Evolutionary conservation across 2,329 filamentous ascomycete genomes (phyloP), one percentile per base, ranked within the genome.

Genomic region (Mycosphaerella arachidis): DNA sequence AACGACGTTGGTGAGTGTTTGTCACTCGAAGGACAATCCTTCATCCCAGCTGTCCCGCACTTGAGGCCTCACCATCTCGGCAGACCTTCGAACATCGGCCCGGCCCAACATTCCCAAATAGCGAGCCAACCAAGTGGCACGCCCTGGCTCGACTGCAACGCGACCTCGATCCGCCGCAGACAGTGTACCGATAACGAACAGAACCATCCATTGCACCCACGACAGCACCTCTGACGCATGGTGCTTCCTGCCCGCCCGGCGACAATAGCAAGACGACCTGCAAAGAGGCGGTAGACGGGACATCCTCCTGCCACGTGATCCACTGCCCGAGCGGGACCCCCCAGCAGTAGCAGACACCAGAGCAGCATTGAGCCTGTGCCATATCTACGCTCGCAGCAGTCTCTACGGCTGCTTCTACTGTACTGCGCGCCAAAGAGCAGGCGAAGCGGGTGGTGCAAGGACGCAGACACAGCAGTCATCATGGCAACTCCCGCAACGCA

Each of bases 401-500:
- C 50, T 10, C 10, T 10, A 18, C 27, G 50, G 10, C 50, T 30
- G 30, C 35, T 30, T 16, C 30, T 35, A 6, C 24, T 20, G 13
- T 4, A 20, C 48, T 12, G 12, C 50, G 30, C 29, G 50, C 33
- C 30, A 31, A 52, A 35, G 50, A 52, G 50, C 27, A n/a, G 13
- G 46, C 24, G 24, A 24, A 24, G 24, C 24, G 46, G 7, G 9
- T 50, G 46, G 46, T 50, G 24, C 13, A 27, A 29, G 46, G 29
- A 50, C 8, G 20, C 46, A 10, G 52, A 45, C 20, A 40, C 18
- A 54, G 50, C 48, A 55, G 48, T 35, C 50, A 67, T 62, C 67
- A 88, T 85, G 82, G 93, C 93, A 72, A 86, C 88, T 77, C 89
- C 88, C 63, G 89, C 89, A 72, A 93, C 92, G 73, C 91, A 95